Evolutionary conservation across 805 yeast species (phyloP), one percentile per base, ranked within the genome.

Genomic region (Yarrowia osloensis): DNA sequence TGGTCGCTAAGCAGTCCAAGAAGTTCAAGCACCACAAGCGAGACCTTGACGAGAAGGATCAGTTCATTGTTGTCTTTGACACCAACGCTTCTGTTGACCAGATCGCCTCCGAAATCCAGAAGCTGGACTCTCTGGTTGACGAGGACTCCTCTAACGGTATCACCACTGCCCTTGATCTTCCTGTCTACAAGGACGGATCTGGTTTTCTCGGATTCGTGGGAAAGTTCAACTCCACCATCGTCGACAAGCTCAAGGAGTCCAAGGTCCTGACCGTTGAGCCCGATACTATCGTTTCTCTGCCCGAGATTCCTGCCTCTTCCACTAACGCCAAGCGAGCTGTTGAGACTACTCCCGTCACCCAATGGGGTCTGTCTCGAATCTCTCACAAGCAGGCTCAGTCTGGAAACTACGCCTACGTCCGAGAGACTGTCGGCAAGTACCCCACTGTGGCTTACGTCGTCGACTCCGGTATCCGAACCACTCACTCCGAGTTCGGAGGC

Each of bases 301-400:
- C 65, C 22, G 65, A 57, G 39, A 40, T 40, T 33, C 39, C 37
- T 40, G 37, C 11, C n/a, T 19, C 65, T 31, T 17, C 22, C 33
- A n/a, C n/a, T n/a, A 40, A 40, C 29, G 31, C 12, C 21, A 42
- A 42, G 65, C 37, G 50, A 69, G 83, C 85, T 37, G 50, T 46
- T 68, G 94, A 91, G 80, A 83, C 85, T 70, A 92, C 92, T 70
- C 61, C 61, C 17, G 61, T 54, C n/a, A 93, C 97, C 29, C 97
- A 97, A 49, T 92, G 97, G 97, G 97, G 97, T 73, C 84, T 92
- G 70, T 90, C 96, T 26, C 85, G 97, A 82, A 85, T 92, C 69
- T 89, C 97, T 31, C 73, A 70, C 65, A 39, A 57, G 65, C n/a
- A 35, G n/a, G 31, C 29, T 17, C 61, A 54, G 24, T 1, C 39